Evolutionary conservation across 257 asterid species (phyloP).

Genomic region (Solanum paucissectum): DNA sequence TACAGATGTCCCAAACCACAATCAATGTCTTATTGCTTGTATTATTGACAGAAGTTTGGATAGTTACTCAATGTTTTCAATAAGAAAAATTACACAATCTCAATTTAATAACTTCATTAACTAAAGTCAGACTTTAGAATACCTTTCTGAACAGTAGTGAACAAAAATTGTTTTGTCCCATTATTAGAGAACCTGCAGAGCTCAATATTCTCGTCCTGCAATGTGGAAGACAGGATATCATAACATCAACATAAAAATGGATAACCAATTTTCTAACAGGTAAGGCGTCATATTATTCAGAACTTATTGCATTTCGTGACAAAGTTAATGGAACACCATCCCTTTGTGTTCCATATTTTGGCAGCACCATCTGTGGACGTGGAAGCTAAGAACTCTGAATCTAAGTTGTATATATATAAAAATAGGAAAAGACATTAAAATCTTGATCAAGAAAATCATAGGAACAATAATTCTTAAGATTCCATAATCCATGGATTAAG

Average conservation of each 20-base stretch:
- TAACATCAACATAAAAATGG: background rate
- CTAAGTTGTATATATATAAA: conserved; percentile 45
- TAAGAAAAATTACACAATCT: background rate
- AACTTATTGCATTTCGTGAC: conserved; percentile 59
- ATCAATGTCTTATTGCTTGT: conserved; percentile 67
- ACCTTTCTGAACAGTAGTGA: conserved; percentile 76
- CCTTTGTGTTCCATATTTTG: conserved; percentile 77
- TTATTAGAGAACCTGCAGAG: conserved; percentile 88
- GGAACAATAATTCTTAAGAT: background rate
- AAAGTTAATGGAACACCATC: conserved; percentile 79
- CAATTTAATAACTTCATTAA: background rate
- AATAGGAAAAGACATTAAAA: background rate
- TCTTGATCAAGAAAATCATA: background rate
- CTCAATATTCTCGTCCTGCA: conserved; percentile 83
- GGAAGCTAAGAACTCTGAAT: conserved; percentile 82
- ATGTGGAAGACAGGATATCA: conserved; percentile 1
- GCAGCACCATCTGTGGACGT: conserved; percentile 92
- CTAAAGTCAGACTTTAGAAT: background rate
- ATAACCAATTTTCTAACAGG: background rate
- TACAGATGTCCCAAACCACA: conserved; percentile 82
- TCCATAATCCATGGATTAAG: background rate
- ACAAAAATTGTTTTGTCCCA: conserved; percentile 89
- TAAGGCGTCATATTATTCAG: background rate
- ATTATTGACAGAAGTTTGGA: background rate
- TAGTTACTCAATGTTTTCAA: conserved; percentile 8